phyloP scores from a whole-genome alignment of 2,329 filamentous ascomycete genomes.

The Fragosphaeria purpurea region DNA sequence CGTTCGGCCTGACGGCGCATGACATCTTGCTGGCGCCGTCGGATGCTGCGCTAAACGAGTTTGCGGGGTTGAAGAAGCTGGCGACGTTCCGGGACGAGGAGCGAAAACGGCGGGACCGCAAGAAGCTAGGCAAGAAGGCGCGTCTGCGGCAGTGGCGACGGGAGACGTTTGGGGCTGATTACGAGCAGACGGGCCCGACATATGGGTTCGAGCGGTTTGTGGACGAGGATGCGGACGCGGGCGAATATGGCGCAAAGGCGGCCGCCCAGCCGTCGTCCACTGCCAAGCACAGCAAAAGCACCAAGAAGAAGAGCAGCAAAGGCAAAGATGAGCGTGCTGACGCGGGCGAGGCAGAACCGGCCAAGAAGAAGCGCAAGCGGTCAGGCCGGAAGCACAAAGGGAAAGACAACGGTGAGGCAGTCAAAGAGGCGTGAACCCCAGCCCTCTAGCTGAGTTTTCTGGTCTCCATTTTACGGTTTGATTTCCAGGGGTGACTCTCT shows the following conservation, averaged over 20 bases:
- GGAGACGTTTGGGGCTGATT: conserved; percentile 52
- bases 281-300: conserved; percentile 19
- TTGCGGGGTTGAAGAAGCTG: conserved; percentile 88
- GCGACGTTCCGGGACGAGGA: conserved; percentile 78
- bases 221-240: conserved; percentile 13
- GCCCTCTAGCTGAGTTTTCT: neutral
- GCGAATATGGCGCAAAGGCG: conserved; percentile 16
- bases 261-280: neutral
- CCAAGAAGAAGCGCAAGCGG: conserved; percentile 44
- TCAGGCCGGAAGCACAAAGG: conserved; percentile 30
- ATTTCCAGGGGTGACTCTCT: too few relatives aligned
- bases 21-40: conserved; percentile 86
- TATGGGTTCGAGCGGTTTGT: conserved; percentile 41
- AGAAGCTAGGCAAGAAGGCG: conserved; percentile 85
- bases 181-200: conserved; percentile 44
- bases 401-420: conserved; percentile 4
- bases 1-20: conserved; percentile 78
- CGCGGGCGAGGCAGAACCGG: conserved; percentile 15
- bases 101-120: conserved; percentile 83
- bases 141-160: conserved; percentile 75
- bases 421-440: neutral
- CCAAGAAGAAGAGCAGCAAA: conserved; percentile 26
- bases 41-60: conserved; percentile 79
- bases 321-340: conserved; percentile 18
- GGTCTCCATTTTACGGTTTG: too few relatives aligned